phyloP scores from a whole-genome alignment of 2,329 filamentous ascomycete species.

The Colletotrichum salicis region DNA sequence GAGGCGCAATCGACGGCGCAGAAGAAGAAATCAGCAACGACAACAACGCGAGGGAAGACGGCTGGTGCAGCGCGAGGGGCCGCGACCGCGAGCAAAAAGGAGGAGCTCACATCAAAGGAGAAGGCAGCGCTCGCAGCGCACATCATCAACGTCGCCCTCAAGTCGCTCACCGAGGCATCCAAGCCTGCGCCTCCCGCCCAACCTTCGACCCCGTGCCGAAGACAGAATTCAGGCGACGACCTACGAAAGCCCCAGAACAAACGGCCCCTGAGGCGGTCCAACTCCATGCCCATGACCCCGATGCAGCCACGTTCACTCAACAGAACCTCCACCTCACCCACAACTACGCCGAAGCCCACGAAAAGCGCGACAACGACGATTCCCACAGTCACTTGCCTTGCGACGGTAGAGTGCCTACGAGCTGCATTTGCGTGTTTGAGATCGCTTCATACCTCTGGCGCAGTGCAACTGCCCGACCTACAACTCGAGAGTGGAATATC shows the following conservation, averaged over 20 bases:
- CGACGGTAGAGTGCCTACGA: conserved; percentile 75
- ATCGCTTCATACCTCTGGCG: conserved; percentile 63
- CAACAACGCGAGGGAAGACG: conserved; percentile 40
- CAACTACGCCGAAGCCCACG: conserved; percentile 46
- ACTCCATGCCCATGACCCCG: conserved; percentile 68
- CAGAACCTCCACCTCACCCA: conserved; percentile 66
- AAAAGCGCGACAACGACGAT: conserved; percentile 40
- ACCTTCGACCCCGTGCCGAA: conserved; percentile 46
- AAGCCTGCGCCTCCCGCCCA: conserved; percentile 56
- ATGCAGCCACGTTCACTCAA: conserved; percentile 71
- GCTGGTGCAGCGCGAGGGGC: conserved; percentile 44
- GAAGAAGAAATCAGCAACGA: conserved; percentile 39
- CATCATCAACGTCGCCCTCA: conserved; percentile 76
- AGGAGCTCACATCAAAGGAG: conserved; percentile 65
- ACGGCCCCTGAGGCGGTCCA: conserved; percentile 63
- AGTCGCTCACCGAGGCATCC: conserved; percentile 73
- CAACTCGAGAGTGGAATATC: conserved; percentile 81
- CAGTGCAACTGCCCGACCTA: conserved; percentile 66
- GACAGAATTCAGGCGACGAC: conserved; percentile 51
- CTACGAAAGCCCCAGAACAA: conserved; percentile 40
- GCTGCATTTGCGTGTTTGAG: conserved; percentile 74
- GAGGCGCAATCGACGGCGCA: conserved; percentile 29
- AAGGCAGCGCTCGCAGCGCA: conserved; percentile 77
- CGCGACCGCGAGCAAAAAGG: conserved; percentile 46
- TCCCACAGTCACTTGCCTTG: conserved; percentile 58